A percentile compares a stretch with the other conserved stretches of the same genome.
These are phyloP conservation scores for Ophiostoma quercus DNA, from an alignment of 2,329 filamentous ascomycete species.

Conservation along the genomic window DNA sequence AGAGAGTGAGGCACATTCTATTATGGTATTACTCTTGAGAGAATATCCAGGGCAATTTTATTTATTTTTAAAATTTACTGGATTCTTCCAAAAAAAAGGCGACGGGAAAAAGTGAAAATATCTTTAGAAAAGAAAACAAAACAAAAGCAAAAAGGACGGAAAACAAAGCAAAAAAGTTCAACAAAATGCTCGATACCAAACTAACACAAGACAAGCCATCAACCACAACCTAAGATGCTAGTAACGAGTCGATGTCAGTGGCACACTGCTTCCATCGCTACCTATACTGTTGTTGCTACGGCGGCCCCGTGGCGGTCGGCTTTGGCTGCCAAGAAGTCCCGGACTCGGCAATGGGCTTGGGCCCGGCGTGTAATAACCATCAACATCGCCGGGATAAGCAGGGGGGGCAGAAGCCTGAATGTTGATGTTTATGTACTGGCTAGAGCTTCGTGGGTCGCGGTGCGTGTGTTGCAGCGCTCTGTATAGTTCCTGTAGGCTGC, in stretches of 20 bases:
- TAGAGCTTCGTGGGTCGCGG: neutral
- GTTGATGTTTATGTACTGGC: neutral
- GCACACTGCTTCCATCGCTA: neutral
- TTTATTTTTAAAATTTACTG: no score
- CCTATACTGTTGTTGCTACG: neutral
- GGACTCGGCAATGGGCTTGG: neutral
- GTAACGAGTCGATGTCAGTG: neutral
- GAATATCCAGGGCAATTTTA: no score
- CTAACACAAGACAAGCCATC: neutral
- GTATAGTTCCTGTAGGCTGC: neutral
- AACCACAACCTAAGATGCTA: neutral
- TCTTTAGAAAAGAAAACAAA: no score
- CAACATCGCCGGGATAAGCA: neutral
- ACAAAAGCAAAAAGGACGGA: neutral
- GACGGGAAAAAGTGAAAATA: no score
- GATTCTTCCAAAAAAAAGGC: no score
- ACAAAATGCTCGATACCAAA: neutral
- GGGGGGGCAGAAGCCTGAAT: neutral
- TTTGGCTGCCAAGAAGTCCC: neutral
- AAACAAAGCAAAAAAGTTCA: neutral
- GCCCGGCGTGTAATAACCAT: neutral
- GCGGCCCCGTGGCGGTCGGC: neutral
- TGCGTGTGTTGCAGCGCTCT: neutral
- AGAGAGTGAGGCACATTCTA: neutral
- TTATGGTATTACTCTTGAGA: no score